Evolutionary conservation across 768 basidiomycete genomes (phyloP).

Genomic region (Suillus plorans): DNA sequence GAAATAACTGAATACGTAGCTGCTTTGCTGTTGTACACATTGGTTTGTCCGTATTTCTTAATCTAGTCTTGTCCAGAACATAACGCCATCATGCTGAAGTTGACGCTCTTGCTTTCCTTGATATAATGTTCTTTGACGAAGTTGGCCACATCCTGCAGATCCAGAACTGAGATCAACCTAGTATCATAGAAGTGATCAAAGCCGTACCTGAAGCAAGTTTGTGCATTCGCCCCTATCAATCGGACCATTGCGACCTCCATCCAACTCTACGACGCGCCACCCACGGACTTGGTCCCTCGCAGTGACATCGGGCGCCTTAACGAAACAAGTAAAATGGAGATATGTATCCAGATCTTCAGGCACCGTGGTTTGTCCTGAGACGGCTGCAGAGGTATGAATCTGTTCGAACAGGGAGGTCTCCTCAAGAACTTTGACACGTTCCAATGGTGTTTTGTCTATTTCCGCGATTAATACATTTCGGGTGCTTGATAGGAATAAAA

Average conservation of each 20-base stretch:
- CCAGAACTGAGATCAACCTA: constrained; percentile 1
- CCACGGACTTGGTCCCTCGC: constrained; percentile 19
- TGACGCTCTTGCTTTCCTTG: constrained; percentile 34
- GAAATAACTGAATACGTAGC: not conserved
- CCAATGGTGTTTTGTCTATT: constrained; percentile 64
- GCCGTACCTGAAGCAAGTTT: constrained; percentile 55
- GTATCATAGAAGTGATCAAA: not conserved
- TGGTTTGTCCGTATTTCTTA: not conserved
- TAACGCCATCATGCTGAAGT: constrained; percentile 51
- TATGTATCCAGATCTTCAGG: constrained; percentile 68
- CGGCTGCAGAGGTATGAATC: constrained; percentile 74
- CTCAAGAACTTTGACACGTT: constrained; percentile 75
- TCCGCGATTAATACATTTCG: not conserved
- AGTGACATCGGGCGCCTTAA: constrained; percentile 56
- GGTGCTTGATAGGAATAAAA: no score
- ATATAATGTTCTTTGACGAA: constrained; percentile 46
- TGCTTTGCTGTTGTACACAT: not conserved
- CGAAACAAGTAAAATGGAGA: constrained; percentile 87
- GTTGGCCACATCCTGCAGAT: constrained; percentile 44
- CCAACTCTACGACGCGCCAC: constrained; percentile 74
- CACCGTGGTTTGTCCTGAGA: constrained; percentile 65
- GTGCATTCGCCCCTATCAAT: constrained; percentile 71
- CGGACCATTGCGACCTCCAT: constrained; percentile 76
- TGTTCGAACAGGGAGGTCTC: constrained; percentile 72
- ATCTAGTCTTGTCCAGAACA: constrained; percentile 27